phyloP scores from a whole-genome alignment of 371 early-diverging fungal genomes.

The Mucor mucedo region DNA sequence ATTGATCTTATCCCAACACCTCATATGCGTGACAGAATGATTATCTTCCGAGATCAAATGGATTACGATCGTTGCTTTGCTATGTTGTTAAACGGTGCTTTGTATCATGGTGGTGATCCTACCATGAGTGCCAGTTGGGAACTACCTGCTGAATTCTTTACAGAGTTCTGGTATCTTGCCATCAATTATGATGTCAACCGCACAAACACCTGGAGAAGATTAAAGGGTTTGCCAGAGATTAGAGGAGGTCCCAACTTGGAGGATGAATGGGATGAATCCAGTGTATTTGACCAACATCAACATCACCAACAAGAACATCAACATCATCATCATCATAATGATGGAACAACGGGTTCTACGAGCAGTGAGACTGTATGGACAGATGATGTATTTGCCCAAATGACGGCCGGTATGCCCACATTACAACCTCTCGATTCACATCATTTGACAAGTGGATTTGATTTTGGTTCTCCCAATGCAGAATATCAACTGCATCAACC shows the following conservation, averaged over 20 bases:
- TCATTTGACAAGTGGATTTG: conserved; percentile 33
- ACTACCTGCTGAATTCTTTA: conserved; percentile 60
- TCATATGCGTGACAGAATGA: conserved; percentile 66
- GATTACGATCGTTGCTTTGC: conserved; percentile 63
- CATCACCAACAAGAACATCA: neutral
- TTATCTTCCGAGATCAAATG: conserved; percentile 58
- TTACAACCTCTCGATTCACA: conserved; percentile 30
- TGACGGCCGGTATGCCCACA: conserved; percentile 34
- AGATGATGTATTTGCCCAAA: conserved; percentile 30
- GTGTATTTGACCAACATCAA: neutral
- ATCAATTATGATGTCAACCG: conserved; percentile 40
- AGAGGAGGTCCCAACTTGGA: neutral
- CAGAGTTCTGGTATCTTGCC: conserved; percentile 55
- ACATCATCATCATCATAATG: neutral
- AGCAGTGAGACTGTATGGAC: conserved; percentile 25
- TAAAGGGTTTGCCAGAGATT: conserved; percentile 44
- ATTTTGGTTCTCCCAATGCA: conserved; percentile 27
- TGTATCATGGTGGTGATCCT: conserved; percentile 66
- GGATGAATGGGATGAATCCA: neutral
- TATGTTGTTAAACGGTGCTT: conserved; percentile 51
- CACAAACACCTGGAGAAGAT: conserved; percentile 47
- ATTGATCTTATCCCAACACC: conserved; percentile 65
- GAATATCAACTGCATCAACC: neutral
- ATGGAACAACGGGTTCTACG: neutral
- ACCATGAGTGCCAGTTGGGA: conserved; percentile 63